Conservation (phyloP, 2,329 filamentous ascomycete genomes). For the Mariannaea elegans region DNA sequence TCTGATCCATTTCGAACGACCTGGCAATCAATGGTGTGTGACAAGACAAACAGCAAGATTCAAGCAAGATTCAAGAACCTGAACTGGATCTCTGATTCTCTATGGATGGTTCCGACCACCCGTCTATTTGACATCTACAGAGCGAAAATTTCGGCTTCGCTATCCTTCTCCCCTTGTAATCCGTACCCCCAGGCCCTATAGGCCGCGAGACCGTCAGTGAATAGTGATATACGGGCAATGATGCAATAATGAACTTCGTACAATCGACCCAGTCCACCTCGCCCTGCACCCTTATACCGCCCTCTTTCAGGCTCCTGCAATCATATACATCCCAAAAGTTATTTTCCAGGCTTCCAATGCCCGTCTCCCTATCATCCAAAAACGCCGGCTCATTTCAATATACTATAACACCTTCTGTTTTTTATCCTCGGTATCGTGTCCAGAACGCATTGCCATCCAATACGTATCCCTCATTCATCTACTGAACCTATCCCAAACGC, state of each 20-base stretch:
- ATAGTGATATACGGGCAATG: neutral
- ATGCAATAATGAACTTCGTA: neutral
- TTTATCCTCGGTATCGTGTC: conserved; percentile 34
- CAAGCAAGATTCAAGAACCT: too few species aligned
- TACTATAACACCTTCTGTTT: conserved; percentile 20
- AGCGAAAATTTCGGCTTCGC: too few species aligned
- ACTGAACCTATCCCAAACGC: conserved; percentile 29
- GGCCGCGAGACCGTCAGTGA: neutral
- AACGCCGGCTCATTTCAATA: conserved; percentile 31
- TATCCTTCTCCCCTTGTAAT: too few species aligned
- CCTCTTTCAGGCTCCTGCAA: neutral
- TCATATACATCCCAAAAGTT: neutral
- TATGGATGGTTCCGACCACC: too few species aligned
- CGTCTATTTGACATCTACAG: too few species aligned
- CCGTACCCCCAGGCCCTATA: too few species aligned
- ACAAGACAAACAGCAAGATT: neutral
- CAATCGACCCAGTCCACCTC: neutral
- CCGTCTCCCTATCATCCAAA: conserved; percentile 10
- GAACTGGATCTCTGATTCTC: too few species aligned
- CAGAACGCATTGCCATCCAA: conserved; percentile 30
- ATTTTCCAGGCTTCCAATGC: neutral
- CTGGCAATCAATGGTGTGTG: neutral
- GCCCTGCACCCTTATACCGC: neutral
- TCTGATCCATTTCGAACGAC: neutral
- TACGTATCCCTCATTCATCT: conserved; percentile 16